Conservation (phyloP, 2,329 filamentous ascomycete genomes). For the Podosphaera fusca region DNA sequence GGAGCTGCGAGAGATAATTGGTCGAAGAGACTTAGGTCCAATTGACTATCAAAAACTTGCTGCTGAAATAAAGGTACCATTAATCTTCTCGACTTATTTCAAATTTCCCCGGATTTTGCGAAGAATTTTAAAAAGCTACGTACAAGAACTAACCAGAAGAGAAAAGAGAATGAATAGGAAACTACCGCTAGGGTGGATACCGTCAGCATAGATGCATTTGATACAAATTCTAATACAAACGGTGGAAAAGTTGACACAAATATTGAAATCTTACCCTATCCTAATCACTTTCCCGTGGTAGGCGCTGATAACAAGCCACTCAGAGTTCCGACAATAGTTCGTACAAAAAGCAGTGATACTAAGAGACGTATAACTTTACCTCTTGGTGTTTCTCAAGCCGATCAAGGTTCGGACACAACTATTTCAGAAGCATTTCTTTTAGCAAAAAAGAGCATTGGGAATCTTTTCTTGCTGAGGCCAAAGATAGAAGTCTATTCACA, state of each 20-base stretch:
- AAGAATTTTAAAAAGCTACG: neutral
- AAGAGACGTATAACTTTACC: neutral
- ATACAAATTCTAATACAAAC: no score
- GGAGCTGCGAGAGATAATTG: neutral
- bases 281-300: neutral
- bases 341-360: neutral
- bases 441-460: no score
- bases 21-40: neutral
- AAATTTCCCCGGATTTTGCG: constrained; percentile 1
- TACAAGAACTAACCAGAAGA: neutral
- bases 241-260: neutral
- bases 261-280: no score
- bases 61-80: neutral
- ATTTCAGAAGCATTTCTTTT: no score
- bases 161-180: neutral
- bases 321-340: neutral
- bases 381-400: neutral
- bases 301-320: neutral
- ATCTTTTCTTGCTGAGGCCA: no score
- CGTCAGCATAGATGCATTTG: neutral
- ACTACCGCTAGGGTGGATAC: neutral
- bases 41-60: neutral
- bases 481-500: no score
- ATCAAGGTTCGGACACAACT: neutral
- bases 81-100: neutral